Conservation (phyloP, 2,329 filamentous ascomycete species). For the Colletotrichum sansevieriae region DNA sequence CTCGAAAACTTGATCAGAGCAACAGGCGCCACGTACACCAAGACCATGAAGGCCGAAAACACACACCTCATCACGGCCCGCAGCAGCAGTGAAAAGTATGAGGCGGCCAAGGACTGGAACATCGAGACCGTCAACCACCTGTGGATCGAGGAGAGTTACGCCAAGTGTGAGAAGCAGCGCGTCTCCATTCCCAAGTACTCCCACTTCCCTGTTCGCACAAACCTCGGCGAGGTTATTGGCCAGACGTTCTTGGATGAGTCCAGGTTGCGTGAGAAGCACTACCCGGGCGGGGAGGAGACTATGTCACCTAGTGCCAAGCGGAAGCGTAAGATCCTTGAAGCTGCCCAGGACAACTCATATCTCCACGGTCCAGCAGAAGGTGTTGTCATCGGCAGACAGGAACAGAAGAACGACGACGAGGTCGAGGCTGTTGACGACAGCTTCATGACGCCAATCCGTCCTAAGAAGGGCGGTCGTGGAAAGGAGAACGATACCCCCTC, state of each 20-base stretch:
- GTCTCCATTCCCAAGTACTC: conserved; percentile 82
- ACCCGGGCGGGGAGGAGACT: conserved; percentile 69
- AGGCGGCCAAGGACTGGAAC: conserved; percentile 92
- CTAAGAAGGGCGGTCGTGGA: conserved; percentile 66
- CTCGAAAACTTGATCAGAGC: conserved; percentile 91
- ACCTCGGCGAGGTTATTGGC: conserved; percentile 92
- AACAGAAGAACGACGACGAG: conserved; percentile 54
- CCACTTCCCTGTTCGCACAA: conserved; percentile 89
- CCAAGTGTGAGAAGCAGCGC: conserved; percentile 82
- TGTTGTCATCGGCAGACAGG: conserved; percentile 57
- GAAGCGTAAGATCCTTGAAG: conserved; percentile 64
- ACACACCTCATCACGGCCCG: conserved; percentile 96
- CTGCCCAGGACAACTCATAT: conserved; percentile 65
- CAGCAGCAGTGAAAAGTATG: conserved; percentile 90
- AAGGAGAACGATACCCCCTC: conserved; percentile 90
- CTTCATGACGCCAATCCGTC: conserved; percentile 65
- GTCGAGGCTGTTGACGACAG: conserved; percentile 51
- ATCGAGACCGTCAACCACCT: conserved; percentile 93
- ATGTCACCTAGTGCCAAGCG: conserved; percentile 58
- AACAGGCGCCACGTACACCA: conserved; percentile 89
- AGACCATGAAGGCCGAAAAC: conserved; percentile 94
- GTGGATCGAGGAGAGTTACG: conserved; percentile 98
- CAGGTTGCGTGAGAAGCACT: conserved; percentile 75
- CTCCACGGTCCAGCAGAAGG: conserved; percentile 61
- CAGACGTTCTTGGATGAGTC: conserved; percentile 83